These are phyloP conservation scores for Termitomyces sp. DNA, from an alignment of 768 basidiomycete genomes.

Conservation along the genomic window DNA sequence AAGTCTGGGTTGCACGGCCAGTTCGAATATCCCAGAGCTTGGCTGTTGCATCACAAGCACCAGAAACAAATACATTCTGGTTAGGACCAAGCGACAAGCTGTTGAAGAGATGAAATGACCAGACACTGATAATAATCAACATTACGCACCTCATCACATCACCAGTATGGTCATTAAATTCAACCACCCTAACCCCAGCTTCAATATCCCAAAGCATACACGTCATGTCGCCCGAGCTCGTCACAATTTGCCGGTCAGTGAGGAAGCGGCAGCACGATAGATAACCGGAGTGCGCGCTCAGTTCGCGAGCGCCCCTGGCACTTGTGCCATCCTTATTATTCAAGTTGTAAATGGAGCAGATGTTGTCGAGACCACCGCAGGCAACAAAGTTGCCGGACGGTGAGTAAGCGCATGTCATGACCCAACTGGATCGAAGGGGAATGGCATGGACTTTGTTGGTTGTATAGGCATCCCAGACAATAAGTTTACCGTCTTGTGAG, in stretches of 20 bases:
- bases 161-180: conserved; percentile 98
- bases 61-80: conserved; percentile 95
- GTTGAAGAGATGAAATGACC: conserved; percentile 13
- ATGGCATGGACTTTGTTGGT: conserved; percentile 99
- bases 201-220: conserved; percentile 99
- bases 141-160: conserved; percentile 94
- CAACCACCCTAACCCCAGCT: conserved; percentile 94
- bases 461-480: conserved; percentile 99
- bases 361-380: conserved; percentile 98
- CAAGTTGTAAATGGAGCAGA: conserved; percentile 97
- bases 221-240: conserved; percentile 98
- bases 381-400: conserved; percentile 97
- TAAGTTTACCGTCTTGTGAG: conserved; percentile 99
- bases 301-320: conserved; percentile 88
- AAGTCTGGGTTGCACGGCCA: conserved; percentile 97
- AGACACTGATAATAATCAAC: conserved; percentile 5
- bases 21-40: conserved; percentile 99
- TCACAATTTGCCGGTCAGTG: conserved; percentile 98
- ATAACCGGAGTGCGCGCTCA: conserved; percentile 97
- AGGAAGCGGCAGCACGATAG: conserved; percentile 98
- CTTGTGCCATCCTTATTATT: conserved; percentile 74
- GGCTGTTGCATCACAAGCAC: conserved; percentile 97
- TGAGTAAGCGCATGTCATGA: conserved; percentile 99
- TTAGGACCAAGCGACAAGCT: conserved; percentile 94
- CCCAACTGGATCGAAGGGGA: conserved; percentile 96